A percentile compares a stretch with the other conserved stretches of the same genome.
These are phyloP conservation scores for Euphorbia lathyris DNA, from an alignment of 345 rosid species.

Conservation along the genomic window DNA sequence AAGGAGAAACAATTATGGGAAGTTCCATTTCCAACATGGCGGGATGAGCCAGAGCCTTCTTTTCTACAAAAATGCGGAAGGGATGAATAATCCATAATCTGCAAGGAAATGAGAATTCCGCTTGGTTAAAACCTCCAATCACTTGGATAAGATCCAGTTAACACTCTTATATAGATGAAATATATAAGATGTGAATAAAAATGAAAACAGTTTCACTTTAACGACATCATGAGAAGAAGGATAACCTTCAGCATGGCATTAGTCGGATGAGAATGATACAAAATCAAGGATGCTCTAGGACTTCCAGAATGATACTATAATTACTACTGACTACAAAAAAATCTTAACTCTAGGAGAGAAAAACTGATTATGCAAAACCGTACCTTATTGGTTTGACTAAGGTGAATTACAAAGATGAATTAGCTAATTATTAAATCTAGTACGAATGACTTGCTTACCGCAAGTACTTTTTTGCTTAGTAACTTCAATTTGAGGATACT, in stretches of 20 bases:
- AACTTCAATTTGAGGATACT: not conserved
- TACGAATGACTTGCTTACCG: not conserved
- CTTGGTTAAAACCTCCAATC: not conserved
- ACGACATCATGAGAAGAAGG: not conserved
- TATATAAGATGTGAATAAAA: not conserved
- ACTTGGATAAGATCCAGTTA: not conserved
- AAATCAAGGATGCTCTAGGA: not conserved
- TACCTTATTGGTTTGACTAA: not conserved
- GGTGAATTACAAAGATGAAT: not conserved
- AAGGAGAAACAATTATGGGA: constrained; percentile 25
- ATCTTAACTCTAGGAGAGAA: not conserved
- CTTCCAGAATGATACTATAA: not conserved
- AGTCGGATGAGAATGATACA: not conserved
- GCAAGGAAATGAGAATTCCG: constrained; percentile 4
- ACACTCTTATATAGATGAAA: not conserved
- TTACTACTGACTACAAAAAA: not conserved
- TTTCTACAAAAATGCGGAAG: constrained; percentile 49
- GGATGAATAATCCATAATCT: constrained; percentile 32
- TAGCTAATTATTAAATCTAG: not conserved
- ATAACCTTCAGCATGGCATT: no score
- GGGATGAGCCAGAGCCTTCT: constrained; percentile 57
- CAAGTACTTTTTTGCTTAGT: not conserved
- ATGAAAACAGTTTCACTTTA: not conserved
- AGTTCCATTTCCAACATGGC: constrained; percentile 4
- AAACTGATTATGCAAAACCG: not conserved